Conservation (phyloP, 192 early-diverging fungal genomes). For the Neocallimastix lanati region DNA sequence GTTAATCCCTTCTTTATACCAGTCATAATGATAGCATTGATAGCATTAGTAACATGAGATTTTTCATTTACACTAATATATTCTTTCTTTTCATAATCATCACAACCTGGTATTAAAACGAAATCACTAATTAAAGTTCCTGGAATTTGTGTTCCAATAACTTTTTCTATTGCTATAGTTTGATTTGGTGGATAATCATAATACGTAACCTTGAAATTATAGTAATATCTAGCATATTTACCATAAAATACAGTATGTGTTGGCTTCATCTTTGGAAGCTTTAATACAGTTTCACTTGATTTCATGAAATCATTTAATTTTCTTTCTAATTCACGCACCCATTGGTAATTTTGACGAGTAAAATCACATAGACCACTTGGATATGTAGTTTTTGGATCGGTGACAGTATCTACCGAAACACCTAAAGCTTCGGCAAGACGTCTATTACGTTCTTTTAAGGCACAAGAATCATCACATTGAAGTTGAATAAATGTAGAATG, state of each 20-base stretch:
- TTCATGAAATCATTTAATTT: constrained; percentile 7
- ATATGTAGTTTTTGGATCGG: constrained; percentile 6
- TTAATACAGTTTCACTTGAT: constrained; percentile 44
- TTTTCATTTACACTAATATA: constrained; percentile 10
- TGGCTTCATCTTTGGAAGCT: constrained; percentile 40
- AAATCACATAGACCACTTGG: constrained; percentile 1
- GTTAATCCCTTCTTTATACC: constrained; percentile 30
- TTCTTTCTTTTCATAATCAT: not conserved
- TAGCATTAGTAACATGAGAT: constrained; percentile 20
- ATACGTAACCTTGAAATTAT: constrained; percentile 18
- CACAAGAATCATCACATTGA: constrained; percentile 66
- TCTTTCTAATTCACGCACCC: not conserved
- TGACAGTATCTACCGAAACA: constrained; percentile 16
- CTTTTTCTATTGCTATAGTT: not conserved
- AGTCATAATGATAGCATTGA: constrained; percentile 34
- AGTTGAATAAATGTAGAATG: constrained; percentile 19
- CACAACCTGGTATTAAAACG: not conserved
- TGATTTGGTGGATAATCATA: constrained; percentile 16
- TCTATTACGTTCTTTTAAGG: constrained; percentile 56
- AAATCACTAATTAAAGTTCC: not conserved
- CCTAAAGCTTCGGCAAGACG: constrained; percentile 63
- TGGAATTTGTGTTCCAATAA: not conserved
- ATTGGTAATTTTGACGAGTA: constrained; percentile 1
- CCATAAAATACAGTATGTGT: constrained; percentile 34
- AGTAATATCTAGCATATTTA: constrained; percentile 24